Base-by-base conservation (phyloP, 2,329 filamentous ascomycete species). In the Xylaria sp. region DNA sequence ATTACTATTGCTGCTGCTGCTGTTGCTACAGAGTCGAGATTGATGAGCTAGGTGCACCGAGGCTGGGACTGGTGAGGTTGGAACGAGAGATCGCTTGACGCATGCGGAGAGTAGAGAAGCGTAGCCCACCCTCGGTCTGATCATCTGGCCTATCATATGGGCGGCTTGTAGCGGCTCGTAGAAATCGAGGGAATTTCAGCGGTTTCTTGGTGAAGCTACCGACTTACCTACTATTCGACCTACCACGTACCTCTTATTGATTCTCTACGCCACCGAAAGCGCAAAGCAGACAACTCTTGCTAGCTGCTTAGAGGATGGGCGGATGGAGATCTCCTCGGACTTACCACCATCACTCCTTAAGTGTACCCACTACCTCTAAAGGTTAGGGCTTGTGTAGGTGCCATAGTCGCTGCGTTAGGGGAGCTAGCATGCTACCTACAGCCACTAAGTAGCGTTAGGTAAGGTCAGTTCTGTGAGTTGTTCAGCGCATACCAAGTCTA, bases 51-150 rank as follows among this genome's bases (percentile, higher is more conserved):
- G 38, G 21, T 28, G 19, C 28, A 40, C n/a, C 28, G 45, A 35
- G 21, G 40, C 14, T 40, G 45, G 33, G 19, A 35, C 14, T 40
- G 45, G 11, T 17, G 46, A 43, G 6, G 47, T 42, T 40, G 56
- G 43, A 23, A 42, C 25, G 46, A 55, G 15, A n/a, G 59, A 45
- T 7, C 15, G 58, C 57, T 49, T 65, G 38, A 43, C 23, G 46
- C 49, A 60, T 55, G 64, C 58, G 35, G 66, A 66, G 61, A 66
- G 55, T 42, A 57, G 61, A 60, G 58, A 61, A 56, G 52, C 31
- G 61, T 38, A 64, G 53, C 57, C 62, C 56, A 57, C 55, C 25
- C 53, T 61, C 11, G 43, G 40, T 61, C 45, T 55, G 57, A 61
- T 43, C 56, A 55, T 51, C 50, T 46, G 66, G 50, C 61, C 50